These are phyloP conservation scores for Debaryomyces singareniensis DNA, from an alignment of 1,139 yeast genomes.

Conservation along the genomic window DNA sequence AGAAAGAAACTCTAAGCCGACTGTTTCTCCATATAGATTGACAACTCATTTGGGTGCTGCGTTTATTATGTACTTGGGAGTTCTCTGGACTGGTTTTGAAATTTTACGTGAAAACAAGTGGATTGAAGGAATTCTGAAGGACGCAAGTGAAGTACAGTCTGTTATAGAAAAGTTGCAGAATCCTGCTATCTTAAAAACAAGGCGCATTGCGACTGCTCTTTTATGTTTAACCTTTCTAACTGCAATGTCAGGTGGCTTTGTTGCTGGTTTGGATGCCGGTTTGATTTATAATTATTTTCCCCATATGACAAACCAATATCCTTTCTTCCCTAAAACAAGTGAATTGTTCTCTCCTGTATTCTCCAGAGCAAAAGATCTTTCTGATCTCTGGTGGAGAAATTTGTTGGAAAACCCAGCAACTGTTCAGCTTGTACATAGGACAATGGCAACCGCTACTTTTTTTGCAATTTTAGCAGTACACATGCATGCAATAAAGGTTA, in stretches of 20 bases:
- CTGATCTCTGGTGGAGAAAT: constrained; percentile 88
- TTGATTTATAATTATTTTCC: constrained; percentile 94
- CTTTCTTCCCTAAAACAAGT: constrained; percentile 49
- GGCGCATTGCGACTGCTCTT: constrained; percentile 49
- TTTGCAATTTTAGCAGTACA: constrained; percentile 62
- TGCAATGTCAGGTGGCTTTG: constrained; percentile 96
- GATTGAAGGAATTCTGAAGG: constrained; percentile 30
- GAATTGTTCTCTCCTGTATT: constrained; percentile 78
- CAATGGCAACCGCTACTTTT: constrained; percentile 78
- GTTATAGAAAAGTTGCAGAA: constrained; percentile 45
- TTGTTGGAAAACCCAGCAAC: constrained; percentile 93
- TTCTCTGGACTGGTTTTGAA: constrained; percentile 85
- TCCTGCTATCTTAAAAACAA: constrained; percentile 53
- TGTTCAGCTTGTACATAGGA: constrained; percentile 87
- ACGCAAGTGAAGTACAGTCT: constrained; percentile 50
- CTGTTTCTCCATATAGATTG: constrained; percentile 91
- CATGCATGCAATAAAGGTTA: constrained; percentile 51
- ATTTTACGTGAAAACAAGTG: constrained; percentile 72
- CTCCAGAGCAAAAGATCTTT: constrained; percentile 57
- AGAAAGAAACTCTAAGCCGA: constrained; percentile 83
- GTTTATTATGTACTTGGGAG: constrained; percentile 78
- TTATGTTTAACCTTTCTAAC: constrained; percentile 72
- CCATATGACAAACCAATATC: constrained; percentile 78
- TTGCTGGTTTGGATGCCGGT: constrained; percentile 98
- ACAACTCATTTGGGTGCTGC: constrained; percentile 96